Evolutionary conservation across 2,329 filamentous ascomycete genomes (phyloP).

Genomic region (Fusarium irregulare): DNA sequence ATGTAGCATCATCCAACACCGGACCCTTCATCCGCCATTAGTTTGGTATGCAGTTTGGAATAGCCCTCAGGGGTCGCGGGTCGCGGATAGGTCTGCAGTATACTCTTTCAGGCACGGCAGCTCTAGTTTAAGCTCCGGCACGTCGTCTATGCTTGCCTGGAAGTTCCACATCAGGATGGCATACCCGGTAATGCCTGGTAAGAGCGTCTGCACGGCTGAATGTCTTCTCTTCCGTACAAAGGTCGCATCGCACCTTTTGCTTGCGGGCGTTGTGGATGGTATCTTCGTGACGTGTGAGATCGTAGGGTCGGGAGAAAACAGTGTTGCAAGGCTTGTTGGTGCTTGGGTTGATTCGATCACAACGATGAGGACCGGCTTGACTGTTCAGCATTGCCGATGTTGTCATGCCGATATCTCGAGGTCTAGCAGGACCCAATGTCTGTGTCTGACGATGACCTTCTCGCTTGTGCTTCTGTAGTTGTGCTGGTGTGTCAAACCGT

Average conservation of each 20-base stretch:
- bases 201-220: conserved; percentile 96
- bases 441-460: conserved; percentile 88
- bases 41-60: not conserved
- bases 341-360: conserved; percentile 91
- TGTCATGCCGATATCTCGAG: conserved; percentile 52
- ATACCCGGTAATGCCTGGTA: conserved; percentile 92
- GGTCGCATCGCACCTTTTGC: conserved; percentile 90
- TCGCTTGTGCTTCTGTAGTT: conserved; percentile 94
- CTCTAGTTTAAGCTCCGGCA: conserved; percentile 23
- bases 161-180: conserved; percentile 70
- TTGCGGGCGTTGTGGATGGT: conserved; percentile 97
- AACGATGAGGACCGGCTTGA: conserved; percentile 92
- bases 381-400: conserved; percentile 75
- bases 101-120: not conserved
- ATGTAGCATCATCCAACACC: conserved; percentile 44
- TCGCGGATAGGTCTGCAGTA: not conserved
- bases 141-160: conserved; percentile 37
- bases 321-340: conserved; percentile 96
- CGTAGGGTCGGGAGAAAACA: conserved; percentile 94
- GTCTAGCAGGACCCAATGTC: conserved; percentile 49
- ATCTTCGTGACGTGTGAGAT: conserved; percentile 94
- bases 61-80: not conserved
- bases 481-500: conserved; percentile 87
- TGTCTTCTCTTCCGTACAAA: conserved; percentile 96
- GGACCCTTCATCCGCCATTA: conserved; percentile 8